Percentiles rank a stretch among this genome's conserved stretches.
Evolutionary conservation across 345 rosid species (phyloP).

Genomic region (Pistacia vera): DNA sequence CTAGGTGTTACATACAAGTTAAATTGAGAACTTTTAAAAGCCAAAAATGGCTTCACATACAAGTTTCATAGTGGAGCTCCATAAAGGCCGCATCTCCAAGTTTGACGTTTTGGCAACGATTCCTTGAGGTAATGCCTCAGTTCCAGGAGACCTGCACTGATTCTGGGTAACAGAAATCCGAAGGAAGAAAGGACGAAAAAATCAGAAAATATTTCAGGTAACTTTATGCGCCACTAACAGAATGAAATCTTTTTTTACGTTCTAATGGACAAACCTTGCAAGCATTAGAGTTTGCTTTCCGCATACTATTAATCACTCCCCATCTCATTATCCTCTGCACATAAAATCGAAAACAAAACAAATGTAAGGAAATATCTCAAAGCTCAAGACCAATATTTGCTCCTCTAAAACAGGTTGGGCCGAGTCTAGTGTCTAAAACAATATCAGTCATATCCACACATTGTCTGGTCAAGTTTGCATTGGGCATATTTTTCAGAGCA

Average conservation of each 20-base stretch:
- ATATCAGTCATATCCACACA: background rate
- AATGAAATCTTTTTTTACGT: too few species aligned
- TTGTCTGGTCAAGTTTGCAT: background rate
- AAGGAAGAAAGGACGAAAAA: background rate
- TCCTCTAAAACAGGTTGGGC: background rate
- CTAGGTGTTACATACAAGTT: background rate
- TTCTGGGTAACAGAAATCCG: conserved; percentile 32
- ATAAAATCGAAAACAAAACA: conserved; percentile 12
- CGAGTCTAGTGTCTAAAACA: background rate
- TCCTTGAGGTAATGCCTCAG: conserved; percentile 68
- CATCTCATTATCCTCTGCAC: conserved; percentile 60
- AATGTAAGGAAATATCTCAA: background rate
- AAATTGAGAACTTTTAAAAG: background rate
- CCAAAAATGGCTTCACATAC: conserved; percentile 26
- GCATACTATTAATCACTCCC: conserved; percentile 39
- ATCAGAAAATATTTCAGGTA: conserved; percentile 13
- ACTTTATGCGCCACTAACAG: background rate
- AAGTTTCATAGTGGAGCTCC: conserved; percentile 44
- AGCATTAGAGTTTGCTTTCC: conserved; percentile 25
- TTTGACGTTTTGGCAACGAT: conserved; percentile 60
- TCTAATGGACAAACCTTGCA: conserved; percentile 62
- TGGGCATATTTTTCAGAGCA: background rate
- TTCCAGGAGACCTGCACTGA: conserved; percentile 53
- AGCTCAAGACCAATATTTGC: background rate
- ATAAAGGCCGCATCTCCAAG: conserved; percentile 61